Evolutionary conservation across 2,329 filamentous ascomycete genomes (phyloP).

Genomic region (Venturia carpophila): DNA sequence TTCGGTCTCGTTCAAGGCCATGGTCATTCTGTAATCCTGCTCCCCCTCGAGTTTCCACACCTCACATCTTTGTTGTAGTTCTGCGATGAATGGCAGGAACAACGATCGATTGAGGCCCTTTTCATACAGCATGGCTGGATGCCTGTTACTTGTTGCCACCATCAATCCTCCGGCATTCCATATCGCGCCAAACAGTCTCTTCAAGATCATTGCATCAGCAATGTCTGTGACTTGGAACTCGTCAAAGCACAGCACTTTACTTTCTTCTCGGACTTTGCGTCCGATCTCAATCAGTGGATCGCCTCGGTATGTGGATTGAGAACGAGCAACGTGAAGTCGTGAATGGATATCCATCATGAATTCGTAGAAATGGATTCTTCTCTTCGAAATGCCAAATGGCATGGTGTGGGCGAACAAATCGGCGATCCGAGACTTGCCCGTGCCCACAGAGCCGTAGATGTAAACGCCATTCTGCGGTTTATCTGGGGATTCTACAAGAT

Average conservation of each 20-base stretch:
- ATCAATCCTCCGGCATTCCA: conserved; percentile 95
- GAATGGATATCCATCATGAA: conserved; percentile 99
- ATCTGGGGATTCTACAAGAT: conserved; percentile 18
- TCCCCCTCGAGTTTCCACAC: conserved; percentile 14
- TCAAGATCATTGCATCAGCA: conserved; percentile 94
- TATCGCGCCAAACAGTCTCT: conserved; percentile 75
- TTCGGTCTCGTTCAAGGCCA: conserved; percentile 4
- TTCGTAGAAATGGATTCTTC: conserved; percentile 95
- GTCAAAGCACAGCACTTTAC: conserved; percentile 89
- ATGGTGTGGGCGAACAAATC: conserved; percentile 94
- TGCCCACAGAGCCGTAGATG: conserved; percentile 92
- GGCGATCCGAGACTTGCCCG: conserved; percentile 99
- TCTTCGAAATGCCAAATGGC: conserved; percentile 77
- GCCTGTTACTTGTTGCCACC: conserved; percentile 93
- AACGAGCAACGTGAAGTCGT: conserved; percentile 81
- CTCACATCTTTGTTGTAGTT: conserved; percentile 13
- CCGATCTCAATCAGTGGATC: conserved; percentile 88
- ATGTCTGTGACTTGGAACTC: conserved; percentile 71
- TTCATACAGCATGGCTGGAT: conserved; percentile 92
- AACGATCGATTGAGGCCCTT: conserved; percentile 94
- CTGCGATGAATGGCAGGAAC: conserved; percentile 78
- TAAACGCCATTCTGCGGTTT: conserved; percentile 76
- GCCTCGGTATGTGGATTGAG: conserved; percentile 77
- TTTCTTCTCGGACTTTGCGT: conserved; percentile 77
- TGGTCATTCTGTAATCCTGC: conserved; percentile 18